Conservation (phyloP, 169 alveolate genomes). For the Eimeria zaria region DNA sequence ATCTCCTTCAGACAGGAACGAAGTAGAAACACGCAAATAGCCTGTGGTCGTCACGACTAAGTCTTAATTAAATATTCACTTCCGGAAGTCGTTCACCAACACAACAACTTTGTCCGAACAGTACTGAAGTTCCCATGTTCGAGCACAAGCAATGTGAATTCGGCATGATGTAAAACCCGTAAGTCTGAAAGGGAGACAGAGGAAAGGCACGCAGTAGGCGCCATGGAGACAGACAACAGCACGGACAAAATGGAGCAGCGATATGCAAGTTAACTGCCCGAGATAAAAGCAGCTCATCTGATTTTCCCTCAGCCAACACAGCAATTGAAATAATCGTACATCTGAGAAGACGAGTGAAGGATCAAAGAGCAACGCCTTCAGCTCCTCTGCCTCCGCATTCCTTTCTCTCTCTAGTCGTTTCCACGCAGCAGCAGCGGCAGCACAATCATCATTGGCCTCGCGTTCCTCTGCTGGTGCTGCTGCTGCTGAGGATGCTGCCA, state of each 20-base stretch:
- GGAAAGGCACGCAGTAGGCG: background rate
- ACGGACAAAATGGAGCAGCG: background rate
- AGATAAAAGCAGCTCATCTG: background rate
- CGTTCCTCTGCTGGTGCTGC: background rate
- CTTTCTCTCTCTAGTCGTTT: background rate
- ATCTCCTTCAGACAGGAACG: background rate
- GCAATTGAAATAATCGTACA: slow-evolving; percentile 12
- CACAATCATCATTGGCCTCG: background rate
- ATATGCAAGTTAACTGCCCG: background rate
- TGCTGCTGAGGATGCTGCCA: slow-evolving; percentile 15
- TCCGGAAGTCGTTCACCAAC: background rate
- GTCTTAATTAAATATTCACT: background rate
- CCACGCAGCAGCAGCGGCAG: slow-evolving; percentile 58
- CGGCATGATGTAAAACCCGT: background rate
- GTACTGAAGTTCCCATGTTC: background rate
- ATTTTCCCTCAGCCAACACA: background rate
- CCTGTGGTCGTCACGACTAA: background rate
- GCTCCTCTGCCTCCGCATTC: slow-evolving; percentile 53
- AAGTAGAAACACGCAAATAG: background rate
- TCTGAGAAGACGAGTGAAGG: slow-evolving; percentile 78
- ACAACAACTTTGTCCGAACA: background rate
- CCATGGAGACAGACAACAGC: background rate
- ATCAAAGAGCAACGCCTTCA: slow-evolving; percentile 59
- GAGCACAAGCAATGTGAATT: background rate
- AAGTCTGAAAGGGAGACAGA: background rate